phyloP scores from a whole-genome alignment of 2,329 filamentous ascomycete genomes.

The Blumeria graminis region DNA sequence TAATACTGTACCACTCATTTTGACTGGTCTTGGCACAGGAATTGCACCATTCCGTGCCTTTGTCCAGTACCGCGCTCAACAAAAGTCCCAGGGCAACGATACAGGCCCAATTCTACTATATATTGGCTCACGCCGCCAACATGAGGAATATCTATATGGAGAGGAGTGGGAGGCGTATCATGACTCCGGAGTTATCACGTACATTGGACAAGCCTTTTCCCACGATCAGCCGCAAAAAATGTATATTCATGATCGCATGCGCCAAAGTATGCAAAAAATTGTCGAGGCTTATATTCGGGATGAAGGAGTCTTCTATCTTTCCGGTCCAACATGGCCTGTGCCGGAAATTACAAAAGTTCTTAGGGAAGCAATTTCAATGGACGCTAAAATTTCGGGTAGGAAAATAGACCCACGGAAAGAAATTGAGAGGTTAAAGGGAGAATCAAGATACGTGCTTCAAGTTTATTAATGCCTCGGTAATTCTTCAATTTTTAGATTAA shows the following conservation, averaged over 20 bases:
- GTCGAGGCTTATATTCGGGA: conserved; percentile 67
- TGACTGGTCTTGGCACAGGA: conserved; percentile 95
- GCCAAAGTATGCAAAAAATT: conserved; percentile 63
- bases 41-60: conserved; percentile 98
- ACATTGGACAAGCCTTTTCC: conserved; percentile 82
- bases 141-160: conserved; percentile 95
- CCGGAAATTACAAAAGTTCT: conserved; percentile 87
- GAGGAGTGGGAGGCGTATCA: conserved; percentile 99
- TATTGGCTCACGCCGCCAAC: conserved; percentile 90
- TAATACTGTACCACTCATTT: conserved; percentile 83
- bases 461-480: conserved; percentile 46
- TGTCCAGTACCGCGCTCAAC: conserved; percentile 91
- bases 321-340: conserved; percentile 93
- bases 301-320: conserved; percentile 87
- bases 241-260: conserved; percentile 97
- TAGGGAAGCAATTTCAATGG: conserved; percentile 66
- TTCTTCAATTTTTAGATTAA: too few relatives aligned
- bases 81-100: conserved; percentile 89
- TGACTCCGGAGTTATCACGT: conserved; percentile 81
- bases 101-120: conserved; percentile 87
- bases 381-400: conserved; percentile 45
- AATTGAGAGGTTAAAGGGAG: conserved; percentile 95
- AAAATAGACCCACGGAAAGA: conserved; percentile 73
- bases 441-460: conserved; percentile 80
- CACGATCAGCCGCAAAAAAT: conserved; percentile 96